These are phyloP conservation scores for Torulaspora franciscae DNA, from an alignment of 805 yeast species.

Conservation along the genomic window DNA sequence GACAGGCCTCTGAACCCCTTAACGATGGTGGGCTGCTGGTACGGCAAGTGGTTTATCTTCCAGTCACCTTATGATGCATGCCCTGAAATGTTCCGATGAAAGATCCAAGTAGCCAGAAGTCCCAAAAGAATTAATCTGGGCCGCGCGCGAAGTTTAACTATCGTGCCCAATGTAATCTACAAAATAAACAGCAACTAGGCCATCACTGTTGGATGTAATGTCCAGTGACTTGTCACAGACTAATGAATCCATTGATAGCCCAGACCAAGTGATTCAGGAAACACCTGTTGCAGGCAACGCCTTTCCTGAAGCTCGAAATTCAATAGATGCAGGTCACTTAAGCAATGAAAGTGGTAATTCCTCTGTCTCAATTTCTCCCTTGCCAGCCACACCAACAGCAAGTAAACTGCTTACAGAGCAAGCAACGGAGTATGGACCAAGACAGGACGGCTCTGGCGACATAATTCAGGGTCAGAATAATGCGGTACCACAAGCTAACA, in stretches of 20 bases:
- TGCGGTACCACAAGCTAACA: slow-evolving; percentile 9
- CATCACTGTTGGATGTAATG: not conserved
- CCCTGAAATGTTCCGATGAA: no score
- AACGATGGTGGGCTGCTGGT: no score
- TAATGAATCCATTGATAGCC: not conserved
- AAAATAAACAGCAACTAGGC: not conserved
- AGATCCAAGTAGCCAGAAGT: no score
- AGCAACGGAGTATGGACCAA: not conserved
- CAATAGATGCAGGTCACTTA: not conserved
- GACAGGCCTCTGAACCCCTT: no score
- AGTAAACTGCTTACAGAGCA: not conserved
- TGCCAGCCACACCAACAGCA: slow-evolving; percentile 4
- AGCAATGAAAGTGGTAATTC: not conserved
- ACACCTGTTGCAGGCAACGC: slow-evolving; percentile 14
- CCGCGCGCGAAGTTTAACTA: no score
- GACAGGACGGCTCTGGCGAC: not conserved
- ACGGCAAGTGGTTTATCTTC: no score
- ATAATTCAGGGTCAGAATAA: not conserved
- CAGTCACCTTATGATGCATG: no score
- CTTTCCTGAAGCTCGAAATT: not conserved
- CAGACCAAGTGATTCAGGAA: slow-evolving; percentile 15
- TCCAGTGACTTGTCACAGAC: slow-evolving; percentile 2
- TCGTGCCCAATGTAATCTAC: not conserved
- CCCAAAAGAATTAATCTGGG: no score
- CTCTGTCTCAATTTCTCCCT: not conserved